Percentiles rank a stretch among this genome's conserved stretches.
These are phyloP conservation scores for Dictyostelium purpureum DNA, from an alignment of 78 protist genomes.

Conservation along the genomic window DNA sequence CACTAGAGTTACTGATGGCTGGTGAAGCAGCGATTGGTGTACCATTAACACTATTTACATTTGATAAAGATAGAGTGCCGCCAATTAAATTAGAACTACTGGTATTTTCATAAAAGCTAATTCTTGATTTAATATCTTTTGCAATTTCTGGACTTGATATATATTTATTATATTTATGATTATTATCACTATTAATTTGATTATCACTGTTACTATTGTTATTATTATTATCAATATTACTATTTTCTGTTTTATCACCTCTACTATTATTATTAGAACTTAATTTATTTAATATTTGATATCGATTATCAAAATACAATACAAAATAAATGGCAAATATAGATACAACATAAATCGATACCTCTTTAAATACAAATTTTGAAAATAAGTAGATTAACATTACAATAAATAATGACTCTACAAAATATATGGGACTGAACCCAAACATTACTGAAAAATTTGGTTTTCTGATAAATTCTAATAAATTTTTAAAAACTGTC, in stretches of 20 bases:
- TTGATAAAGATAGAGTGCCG: too few species aligned
- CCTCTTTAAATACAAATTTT: slow-evolving; percentile 6
- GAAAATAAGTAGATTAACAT: not conserved
- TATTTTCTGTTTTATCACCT: not conserved
- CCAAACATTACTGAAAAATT: slow-evolving; percentile 12
- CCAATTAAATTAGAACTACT: too few species aligned
- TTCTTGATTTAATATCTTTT: slow-evolving; percentile 26
- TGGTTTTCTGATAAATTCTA: not conserved
- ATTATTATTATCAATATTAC: not conserved
- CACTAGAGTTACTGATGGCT: too few species aligned
- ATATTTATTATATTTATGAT: not conserved
- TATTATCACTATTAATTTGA: not conserved
- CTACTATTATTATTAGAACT: not conserved
- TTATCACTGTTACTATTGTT: not conserved
- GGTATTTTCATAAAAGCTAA: slow-evolving; percentile 32
- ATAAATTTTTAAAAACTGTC: not conserved
- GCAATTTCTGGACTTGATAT: not conserved
- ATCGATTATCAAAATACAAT: slow-evolving; percentile 13
- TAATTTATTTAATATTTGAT: not conserved
- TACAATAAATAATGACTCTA: slow-evolving; percentile 3
- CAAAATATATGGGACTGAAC: not conserved
- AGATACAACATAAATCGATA: not conserved
- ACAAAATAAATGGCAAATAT: slow-evolving; percentile 18
- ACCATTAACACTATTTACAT: not conserved
- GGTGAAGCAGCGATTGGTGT: slow-evolving; percentile 1